Conservation (phyloP, 768 basidiomycete genomes). For the Boletus rubescentipes region DNA sequence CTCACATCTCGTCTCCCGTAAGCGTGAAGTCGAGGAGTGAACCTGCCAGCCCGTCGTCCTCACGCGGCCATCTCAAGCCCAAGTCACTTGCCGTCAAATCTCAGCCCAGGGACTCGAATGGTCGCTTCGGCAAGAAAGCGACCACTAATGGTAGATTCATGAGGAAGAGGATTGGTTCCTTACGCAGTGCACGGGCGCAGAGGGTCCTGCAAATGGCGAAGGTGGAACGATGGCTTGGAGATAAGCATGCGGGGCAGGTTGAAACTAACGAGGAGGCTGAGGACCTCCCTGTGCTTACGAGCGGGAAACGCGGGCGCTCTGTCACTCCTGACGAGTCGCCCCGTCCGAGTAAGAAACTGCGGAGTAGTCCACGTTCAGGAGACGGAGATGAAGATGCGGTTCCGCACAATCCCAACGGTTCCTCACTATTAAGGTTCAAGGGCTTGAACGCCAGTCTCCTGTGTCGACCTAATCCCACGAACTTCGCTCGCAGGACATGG, state of each 20-base stretch:
- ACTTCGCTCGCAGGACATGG: slow-evolving; percentile 60
- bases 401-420: slow-evolving; percentile 26
- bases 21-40: slow-evolving; percentile 24
- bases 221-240: slow-evolving; percentile 38
- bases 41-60: slow-evolving; percentile 24
- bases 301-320: slow-evolving; percentile 25
- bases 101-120: slow-evolving; percentile 64
- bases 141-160: slow-evolving; percentile 45
- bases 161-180: slow-evolving; percentile 33
- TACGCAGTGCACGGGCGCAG: slow-evolving; percentile 36
- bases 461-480: slow-evolving; percentile 59
- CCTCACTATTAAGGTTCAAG: slow-evolving; percentile 30
- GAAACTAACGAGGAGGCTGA: slow-evolving; percentile 14
- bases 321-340: slow-evolving; percentile 23
- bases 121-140: slow-evolving; percentile 66
- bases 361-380: slow-evolving; percentile 18
- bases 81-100: slow-evolving; percentile 45
- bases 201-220: slow-evolving; percentile 43
- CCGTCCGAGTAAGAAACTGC: slow-evolving; percentile 28
- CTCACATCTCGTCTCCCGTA: slow-evolving; percentile 17
- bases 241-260: slow-evolving; percentile 21
- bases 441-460: slow-evolving; percentile 46
- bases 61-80: slow-evolving; percentile 31
- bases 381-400: slow-evolving; percentile 29
- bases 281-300: slow-evolving; percentile 11